phyloP scores from a whole-genome alignment of 441 rosid species.

The Viola pubescens region DNA sequence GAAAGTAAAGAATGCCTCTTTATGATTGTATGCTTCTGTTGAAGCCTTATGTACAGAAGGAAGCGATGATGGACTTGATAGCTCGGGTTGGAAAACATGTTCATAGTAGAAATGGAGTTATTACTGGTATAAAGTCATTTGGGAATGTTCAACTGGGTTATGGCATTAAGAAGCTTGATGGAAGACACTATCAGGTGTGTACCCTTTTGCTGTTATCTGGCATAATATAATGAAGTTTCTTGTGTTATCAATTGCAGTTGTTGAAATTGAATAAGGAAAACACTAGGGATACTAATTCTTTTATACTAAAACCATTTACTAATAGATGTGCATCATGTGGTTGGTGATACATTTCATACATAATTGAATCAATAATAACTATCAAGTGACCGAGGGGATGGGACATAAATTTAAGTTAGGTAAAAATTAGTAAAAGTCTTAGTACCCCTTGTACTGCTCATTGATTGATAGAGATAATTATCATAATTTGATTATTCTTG shows the following conservation, averaged over 20 bases:
- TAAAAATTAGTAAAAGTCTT: too few species aligned
- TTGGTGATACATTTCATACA: too few species aligned
- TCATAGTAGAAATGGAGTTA: conserved; percentile 55
- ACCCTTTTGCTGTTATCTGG: background rate
- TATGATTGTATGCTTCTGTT: conserved; percentile 82
- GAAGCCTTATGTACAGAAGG: conserved; percentile 56
- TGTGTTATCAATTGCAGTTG: background rate
- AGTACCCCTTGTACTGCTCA: too few species aligned
- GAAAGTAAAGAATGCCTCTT: conserved; percentile 55
- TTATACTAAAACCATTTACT: too few species aligned
- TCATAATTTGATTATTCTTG: too few species aligned
- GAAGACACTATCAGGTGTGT: conserved; percentile 55
- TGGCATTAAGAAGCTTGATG: conserved; percentile 77
- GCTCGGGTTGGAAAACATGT: conserved; percentile 68
- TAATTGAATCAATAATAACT: too few species aligned
- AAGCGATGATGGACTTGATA: conserved; percentile 45
- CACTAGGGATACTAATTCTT: too few species aligned
- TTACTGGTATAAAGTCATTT: conserved; percentile 62
- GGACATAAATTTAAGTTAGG: too few species aligned
- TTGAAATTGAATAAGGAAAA: too few species aligned
- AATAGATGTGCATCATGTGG: too few species aligned
- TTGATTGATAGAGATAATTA: too few species aligned
- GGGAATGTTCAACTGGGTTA: conserved; percentile 72
- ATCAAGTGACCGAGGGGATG: too few species aligned
- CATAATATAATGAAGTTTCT: background rate